Conservation (phyloP, 1,139 yeast genomes). For the Kluyveromyces marxianus region DNA sequence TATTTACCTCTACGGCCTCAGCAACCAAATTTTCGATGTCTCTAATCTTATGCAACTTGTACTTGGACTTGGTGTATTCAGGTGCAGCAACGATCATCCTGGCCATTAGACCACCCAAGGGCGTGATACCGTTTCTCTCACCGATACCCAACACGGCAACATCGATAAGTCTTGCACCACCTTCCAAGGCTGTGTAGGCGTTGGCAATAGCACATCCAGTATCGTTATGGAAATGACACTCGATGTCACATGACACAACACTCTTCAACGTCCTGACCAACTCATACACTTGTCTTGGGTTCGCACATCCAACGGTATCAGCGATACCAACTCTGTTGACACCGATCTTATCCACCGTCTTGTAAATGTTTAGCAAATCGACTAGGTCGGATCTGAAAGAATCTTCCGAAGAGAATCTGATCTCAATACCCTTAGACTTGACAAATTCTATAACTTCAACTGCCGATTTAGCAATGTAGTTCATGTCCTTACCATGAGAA, state of each 20-base stretch:
- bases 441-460: slow-evolving; percentile 96
- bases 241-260: slow-evolving; percentile 94
- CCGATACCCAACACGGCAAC: slow-evolving; percentile 96
- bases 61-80: slow-evolving; percentile 89
- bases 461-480: slow-evolving; percentile 93
- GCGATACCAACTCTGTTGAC: slow-evolving; percentile 99
- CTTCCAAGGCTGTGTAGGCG: slow-evolving; percentile 96
- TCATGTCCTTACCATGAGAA: slow-evolving; percentile 98
- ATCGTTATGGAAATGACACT: slow-evolving; percentile 98
- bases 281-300: slow-evolving; percentile 98
- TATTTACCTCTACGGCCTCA: slow-evolving; percentile 92
- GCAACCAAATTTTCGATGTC: slow-evolving; percentile 95
- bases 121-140: slow-evolving; percentile 98
- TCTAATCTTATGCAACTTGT: slow-evolving; percentile 91
- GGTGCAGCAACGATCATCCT: slow-evolving; percentile 99
- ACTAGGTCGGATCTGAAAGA: slow-evolving; percentile 96
- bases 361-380: slow-evolving; percentile 88
- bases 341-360: slow-evolving; percentile 95
- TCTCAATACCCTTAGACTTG: slow-evolving; percentile 94
- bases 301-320: slow-evolving; percentile 98
- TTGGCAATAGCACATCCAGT: slow-evolving; percentile 99
- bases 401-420: slow-evolving; percentile 94
- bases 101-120: slow-evolving; percentile 97
- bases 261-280: slow-evolving; percentile 87
- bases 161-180: slow-evolving; percentile 93